Evolutionary conservation across 805 yeast species (phyloP).

Genomic region (Candida silvicultrix): DNA sequence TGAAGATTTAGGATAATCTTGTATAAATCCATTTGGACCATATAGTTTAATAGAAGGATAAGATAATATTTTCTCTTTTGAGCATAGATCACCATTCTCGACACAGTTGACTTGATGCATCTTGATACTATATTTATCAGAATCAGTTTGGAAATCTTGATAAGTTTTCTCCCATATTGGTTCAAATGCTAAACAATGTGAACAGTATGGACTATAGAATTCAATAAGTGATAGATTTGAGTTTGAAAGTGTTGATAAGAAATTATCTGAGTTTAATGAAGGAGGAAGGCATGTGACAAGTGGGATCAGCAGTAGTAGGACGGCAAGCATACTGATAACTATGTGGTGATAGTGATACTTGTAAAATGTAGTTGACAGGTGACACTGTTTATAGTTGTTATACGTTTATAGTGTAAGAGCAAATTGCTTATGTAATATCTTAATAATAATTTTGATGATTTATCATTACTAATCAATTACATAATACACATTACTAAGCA

Average conservation of each 20-base stretch:
- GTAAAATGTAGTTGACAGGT: too few relatives aligned
- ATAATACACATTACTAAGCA: too few relatives aligned
- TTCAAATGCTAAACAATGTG: slow-evolving; percentile 71
- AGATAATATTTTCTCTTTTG: slow-evolving; percentile 49
- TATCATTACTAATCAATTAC: background rate
- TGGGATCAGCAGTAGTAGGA: background rate
- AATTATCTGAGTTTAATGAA: slow-evolving; percentile 41
- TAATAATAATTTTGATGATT: too few relatives aligned
- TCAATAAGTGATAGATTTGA: slow-evolving; percentile 71
- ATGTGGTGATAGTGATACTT: too few relatives aligned
- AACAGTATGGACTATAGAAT: slow-evolving; percentile 86
- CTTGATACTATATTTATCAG: slow-evolving; percentile 27
- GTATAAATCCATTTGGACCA: slow-evolving; percentile 44
- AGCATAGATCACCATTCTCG: slow-evolving; percentile 81
- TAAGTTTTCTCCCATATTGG: slow-evolving; percentile 80
- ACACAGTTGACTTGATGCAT: slow-evolving; percentile 83
- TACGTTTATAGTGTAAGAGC: too few relatives aligned
- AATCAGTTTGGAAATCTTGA: slow-evolving; percentile 36
- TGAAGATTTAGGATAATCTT: slow-evolving; percentile 41
- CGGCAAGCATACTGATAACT: too few relatives aligned
- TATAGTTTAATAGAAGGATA: slow-evolving; percentile 73
- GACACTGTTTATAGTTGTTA: too few relatives aligned
- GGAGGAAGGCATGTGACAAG: slow-evolving; percentile 33
- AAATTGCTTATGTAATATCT: too few relatives aligned
- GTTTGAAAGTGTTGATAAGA: slow-evolving; percentile 37